phyloP scores from a whole-genome alignment of 108 stramenopile genomes.

The Nitzschia sp. region DNA sequence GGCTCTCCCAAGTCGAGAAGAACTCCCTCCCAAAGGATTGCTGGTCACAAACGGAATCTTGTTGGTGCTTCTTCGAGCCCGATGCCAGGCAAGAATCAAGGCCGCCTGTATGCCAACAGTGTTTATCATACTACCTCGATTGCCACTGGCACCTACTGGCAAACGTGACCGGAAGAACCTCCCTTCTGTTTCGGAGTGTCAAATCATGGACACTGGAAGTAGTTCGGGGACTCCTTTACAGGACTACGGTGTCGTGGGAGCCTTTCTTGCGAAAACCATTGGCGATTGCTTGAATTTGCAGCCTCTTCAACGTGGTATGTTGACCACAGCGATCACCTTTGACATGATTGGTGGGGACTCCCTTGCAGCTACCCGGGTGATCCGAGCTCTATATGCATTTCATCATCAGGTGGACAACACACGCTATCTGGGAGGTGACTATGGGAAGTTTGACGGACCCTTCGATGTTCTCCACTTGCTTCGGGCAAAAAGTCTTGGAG shows the following conservation, averaged over 20 bases:
- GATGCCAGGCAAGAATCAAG: slow-evolving; percentile 45
- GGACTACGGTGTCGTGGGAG: slow-evolving; percentile 53
- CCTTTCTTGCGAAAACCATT: slow-evolving; percentile 52
- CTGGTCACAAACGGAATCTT: slow-evolving; percentile 58
- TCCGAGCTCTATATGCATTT: slow-evolving; percentile 69
- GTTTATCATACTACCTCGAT: slow-evolving; percentile 57
- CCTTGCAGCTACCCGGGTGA: slow-evolving; percentile 72
- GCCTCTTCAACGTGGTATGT: slow-evolving; percentile 49
- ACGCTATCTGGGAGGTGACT: slow-evolving; percentile 69
- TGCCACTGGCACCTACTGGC: slow-evolving; percentile 81
- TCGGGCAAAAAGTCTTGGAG: slow-evolving; percentile 53
- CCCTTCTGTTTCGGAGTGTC: slow-evolving; percentile 35
- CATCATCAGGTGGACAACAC: slow-evolving; percentile 61
- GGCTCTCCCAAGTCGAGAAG: slow-evolving; percentile 15
- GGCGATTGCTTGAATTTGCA: slow-evolving; percentile 73
- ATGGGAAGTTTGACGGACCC: slow-evolving; percentile 56
- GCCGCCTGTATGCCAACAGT: slow-evolving; percentile 63
- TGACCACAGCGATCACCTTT: slow-evolving; percentile 65
- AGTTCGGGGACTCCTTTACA: slow-evolving; percentile 22
- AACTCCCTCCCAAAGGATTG: slow-evolving; percentile 32
- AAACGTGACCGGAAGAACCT: slow-evolving; percentile 58
- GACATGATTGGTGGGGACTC: slow-evolving; percentile 82
- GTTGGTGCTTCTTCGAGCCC: slow-evolving; percentile 46
- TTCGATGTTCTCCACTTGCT: slow-evolving; percentile 64
- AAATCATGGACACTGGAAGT: not conserved